phyloP scores from a whole-genome alignment of 257 asterid genomes.

The Solanum chiquidenum region DNA sequence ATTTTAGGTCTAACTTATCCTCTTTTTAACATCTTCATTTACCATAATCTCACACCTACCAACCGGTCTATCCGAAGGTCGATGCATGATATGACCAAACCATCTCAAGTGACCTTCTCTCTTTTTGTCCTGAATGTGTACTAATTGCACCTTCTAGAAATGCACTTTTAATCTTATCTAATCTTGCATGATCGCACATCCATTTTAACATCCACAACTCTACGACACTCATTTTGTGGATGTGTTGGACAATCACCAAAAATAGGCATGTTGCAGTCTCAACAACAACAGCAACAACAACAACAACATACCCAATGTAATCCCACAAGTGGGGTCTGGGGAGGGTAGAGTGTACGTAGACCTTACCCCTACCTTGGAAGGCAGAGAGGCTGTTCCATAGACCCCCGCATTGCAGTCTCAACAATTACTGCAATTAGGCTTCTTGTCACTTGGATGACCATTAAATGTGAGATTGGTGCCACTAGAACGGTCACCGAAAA shows the following conservation, averaged over 20 bases:
- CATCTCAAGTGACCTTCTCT: not conserved
- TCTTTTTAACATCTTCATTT: not conserved
- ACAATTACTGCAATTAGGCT: not conserved
- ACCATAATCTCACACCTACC: not conserved
- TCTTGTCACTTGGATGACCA: not conserved
- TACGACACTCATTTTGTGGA: not conserved
- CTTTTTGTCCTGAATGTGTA: not conserved
- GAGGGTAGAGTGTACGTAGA: too few relatives aligned
- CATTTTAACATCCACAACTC: not conserved
- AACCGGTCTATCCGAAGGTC: not conserved
- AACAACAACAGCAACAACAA: not conserved
- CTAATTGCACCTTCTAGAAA: not conserved
- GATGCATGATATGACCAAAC: not conserved
- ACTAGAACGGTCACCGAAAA: not conserved
- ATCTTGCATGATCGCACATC: not conserved
- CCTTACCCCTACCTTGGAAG: too few relatives aligned
- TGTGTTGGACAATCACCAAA: not conserved
- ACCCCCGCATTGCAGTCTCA: not conserved
- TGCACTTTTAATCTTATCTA: not conserved
- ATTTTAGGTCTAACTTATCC: not conserved
- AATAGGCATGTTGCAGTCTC: not conserved
- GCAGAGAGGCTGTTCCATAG: too few relatives aligned
- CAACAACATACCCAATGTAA: too few relatives aligned
- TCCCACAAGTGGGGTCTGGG: too few relatives aligned
- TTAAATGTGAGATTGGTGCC: not conserved